These are phyloP conservation scores for Stagonosporopsis rhizophila DNA, from an alignment of 2,329 filamentous ascomycete species.

Conservation along the genomic window DNA sequence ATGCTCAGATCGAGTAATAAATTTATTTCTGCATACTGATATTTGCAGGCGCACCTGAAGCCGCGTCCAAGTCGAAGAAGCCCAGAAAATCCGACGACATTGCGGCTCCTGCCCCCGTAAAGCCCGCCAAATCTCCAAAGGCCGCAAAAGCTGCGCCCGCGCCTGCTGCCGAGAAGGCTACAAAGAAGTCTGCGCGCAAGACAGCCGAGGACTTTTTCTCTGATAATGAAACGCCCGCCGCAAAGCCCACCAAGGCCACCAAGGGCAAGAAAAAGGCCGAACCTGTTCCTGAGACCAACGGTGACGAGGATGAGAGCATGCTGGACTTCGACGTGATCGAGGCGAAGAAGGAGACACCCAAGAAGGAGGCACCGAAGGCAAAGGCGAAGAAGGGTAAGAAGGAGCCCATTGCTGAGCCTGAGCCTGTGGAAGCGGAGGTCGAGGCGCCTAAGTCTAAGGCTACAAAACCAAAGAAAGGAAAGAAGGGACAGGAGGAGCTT, in stretches of 20 bases:
- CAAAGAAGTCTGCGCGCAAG: slow-evolving; percentile 43
- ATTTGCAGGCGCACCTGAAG: slow-evolving; percentile 40
- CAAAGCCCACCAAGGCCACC: slow-evolving; percentile 36
- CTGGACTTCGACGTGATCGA: slow-evolving; percentile 21
- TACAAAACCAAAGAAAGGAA: slow-evolving; percentile 33
- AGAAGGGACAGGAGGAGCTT: slow-evolving; percentile 29
- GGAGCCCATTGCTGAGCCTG: slow-evolving; percentile 23
- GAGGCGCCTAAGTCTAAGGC: slow-evolving; percentile 27
- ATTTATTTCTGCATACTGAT: slow-evolving; percentile 13
- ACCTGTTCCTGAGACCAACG: slow-evolving; percentile 25
- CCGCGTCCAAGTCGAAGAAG: slow-evolving; percentile 49
- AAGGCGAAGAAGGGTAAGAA: slow-evolving; percentile 37
- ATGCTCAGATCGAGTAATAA: slow-evolving; percentile 16
- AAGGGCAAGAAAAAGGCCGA: slow-evolving; percentile 51
- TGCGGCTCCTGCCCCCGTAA: slow-evolving; percentile 25
- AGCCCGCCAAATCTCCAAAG: slow-evolving; percentile 31
- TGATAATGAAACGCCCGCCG: slow-evolving; percentile 33
- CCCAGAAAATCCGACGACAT: slow-evolving; percentile 46
- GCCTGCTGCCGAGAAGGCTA: slow-evolving; percentile 27
- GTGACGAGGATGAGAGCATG: slow-evolving; percentile 17
- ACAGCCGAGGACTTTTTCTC: slow-evolving; percentile 47
- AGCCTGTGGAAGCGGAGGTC: slow-evolving; percentile 19
- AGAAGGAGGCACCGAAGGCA: slow-evolving; percentile 26
- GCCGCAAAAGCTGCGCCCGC: slow-evolving; percentile 32
- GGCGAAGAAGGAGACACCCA: slow-evolving; percentile 24